Conservation (phyloP, 331 rosid genomes). For the Rosa hybrid region DNA sequence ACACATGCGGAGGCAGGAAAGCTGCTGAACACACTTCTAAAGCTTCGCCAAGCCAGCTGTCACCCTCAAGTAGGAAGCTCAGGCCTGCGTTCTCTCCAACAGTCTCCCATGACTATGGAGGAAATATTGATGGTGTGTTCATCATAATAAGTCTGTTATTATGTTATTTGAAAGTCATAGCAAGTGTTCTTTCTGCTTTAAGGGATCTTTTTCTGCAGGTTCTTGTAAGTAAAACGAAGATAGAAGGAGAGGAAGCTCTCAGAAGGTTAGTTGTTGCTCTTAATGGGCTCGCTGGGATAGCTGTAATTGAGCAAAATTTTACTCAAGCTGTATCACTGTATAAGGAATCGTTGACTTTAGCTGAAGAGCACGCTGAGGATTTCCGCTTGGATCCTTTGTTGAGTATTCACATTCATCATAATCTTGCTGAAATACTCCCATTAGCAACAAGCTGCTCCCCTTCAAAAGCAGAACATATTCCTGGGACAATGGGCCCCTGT, state of each 20-base stretch:
- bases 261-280: slow-evolving; percentile 80
- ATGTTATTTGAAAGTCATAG: slow-evolving; percentile 15
- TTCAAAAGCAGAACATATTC: slow-evolving; percentile 36
- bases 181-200: slow-evolving; percentile 20
- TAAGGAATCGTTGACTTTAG: slow-evolving; percentile 71
- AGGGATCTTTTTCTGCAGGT: slow-evolving; percentile 55
- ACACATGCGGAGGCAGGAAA: slow-evolving; percentile 88
- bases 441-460: slow-evolving; percentile 41
- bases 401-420: slow-evolving; percentile 82
- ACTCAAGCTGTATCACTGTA: slow-evolving; percentile 72
- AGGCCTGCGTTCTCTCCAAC: slow-evolving; percentile 92
- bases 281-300: slow-evolving; percentile 90
- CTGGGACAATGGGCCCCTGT: slow-evolving; percentile 32
- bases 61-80: slow-evolving; percentile 99
- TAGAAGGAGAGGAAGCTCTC: slow-evolving; percentile 95
- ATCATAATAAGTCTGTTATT: slow-evolving; percentile 6
- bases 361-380: slow-evolving; percentile 77
- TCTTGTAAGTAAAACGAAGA: slow-evolving; percentile 86
- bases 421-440: slow-evolving; percentile 80
- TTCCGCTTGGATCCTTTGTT: slow-evolving; percentile 89
- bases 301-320: slow-evolving; percentile 63
- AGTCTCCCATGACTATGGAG: slow-evolving; percentile 98
- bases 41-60: slow-evolving; percentile 98
- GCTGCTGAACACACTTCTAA: slow-evolving; percentile 79
- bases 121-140: slow-evolving; percentile 79